Conservation (phyloP, 768 basidiomycete genomes). For the Clitopilus hobsonii region DNA sequence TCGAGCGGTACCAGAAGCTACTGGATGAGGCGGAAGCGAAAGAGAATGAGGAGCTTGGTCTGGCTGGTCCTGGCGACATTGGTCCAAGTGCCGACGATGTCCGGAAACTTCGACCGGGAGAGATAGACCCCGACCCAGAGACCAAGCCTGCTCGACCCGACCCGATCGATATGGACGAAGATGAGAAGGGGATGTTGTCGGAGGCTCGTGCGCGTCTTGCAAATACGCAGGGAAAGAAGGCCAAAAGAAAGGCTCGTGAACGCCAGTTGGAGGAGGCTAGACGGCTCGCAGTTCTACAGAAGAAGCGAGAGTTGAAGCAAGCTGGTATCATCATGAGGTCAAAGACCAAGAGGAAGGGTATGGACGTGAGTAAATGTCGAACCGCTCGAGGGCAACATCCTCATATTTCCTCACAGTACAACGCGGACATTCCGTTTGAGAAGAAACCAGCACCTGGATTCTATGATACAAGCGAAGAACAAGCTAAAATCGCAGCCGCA, state of each 20-base stretch:
- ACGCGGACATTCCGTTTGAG: conserved; percentile 97
- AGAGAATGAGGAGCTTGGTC: conserved; percentile 91
- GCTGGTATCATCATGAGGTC: conserved; percentile 96
- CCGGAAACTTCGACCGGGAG: conserved; percentile 84
- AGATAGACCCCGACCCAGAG: conserved; percentile 98
- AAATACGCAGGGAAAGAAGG: conserved; percentile 99
- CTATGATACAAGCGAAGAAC: conserved; percentile 94
- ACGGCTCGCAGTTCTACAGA: conserved; percentile 90
- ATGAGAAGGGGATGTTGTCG: conserved; percentile 99
- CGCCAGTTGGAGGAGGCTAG: conserved; percentile 96
- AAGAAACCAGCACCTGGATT: conserved; percentile 94
- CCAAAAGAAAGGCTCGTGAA: conserved; percentile 97
- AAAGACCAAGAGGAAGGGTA: conserved; percentile 94
- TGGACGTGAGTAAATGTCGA: conserved; percentile 68
- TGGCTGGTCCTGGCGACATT: conserved; percentile 78
- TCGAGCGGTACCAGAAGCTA: conserved; percentile 97
- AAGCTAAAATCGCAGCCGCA: conserved; percentile 79
- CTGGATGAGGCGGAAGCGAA: conserved; percentile 96
- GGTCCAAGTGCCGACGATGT: conserved; percentile 93
- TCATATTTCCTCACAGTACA: conserved; percentile 60
- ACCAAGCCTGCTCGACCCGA: conserved; percentile 97
- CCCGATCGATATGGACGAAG: conserved; percentile 99
- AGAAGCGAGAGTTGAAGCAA: conserved; percentile 95
- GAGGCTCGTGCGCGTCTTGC: conserved; percentile 97
- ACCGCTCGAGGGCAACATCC: neutral